Evolutionary conservation across 306 rosid species (phyloP).

Genomic region (Quercus ilex): DNA sequence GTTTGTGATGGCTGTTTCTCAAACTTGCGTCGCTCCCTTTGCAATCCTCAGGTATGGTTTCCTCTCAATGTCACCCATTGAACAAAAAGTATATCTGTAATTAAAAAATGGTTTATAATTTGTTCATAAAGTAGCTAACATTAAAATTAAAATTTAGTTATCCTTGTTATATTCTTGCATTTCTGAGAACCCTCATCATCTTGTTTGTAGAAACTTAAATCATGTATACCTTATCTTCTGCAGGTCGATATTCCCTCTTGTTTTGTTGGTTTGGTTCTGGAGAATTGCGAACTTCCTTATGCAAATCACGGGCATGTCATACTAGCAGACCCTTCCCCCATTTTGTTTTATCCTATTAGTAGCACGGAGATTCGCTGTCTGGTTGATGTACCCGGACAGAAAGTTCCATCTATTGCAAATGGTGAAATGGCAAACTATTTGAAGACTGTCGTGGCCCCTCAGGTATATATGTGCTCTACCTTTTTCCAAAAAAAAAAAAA

Average conservation of each 20-base stretch:
- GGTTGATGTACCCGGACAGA: slow-evolving; percentile 96
- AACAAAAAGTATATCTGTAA: neutral
- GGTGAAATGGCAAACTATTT: slow-evolving; percentile 89
- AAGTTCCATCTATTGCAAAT: slow-evolving; percentile 85
- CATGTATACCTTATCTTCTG: slow-evolving; percentile 16
- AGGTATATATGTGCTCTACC: slow-evolving; percentile 39
- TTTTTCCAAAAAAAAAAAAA: neutral
- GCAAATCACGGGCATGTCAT: slow-evolving; percentile 87
- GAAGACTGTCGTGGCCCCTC: slow-evolving; percentile 83
- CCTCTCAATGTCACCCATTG: neutral
- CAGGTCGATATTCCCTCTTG: slow-evolving; percentile 94
- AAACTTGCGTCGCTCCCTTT: slow-evolving; percentile 89
- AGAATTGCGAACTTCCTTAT: slow-evolving; percentile 88
- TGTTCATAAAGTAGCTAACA: slow-evolving; percentile 1
- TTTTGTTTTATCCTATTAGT: slow-evolving; percentile 89
- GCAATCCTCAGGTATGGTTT: slow-evolving; percentile 68
- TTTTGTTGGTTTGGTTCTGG: slow-evolving; percentile 82
- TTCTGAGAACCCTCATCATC: neutral
- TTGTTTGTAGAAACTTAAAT: slow-evolving; percentile 5
- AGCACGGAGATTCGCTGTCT: slow-evolving; percentile 89
- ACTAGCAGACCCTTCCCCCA: slow-evolving; percentile 90
- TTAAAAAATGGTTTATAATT: neutral
- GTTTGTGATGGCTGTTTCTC: slow-evolving; percentile 99
- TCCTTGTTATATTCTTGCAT: neutral
- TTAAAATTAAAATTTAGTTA: neutral